Evolutionary conservation across 2,329 filamentous ascomycete species (phyloP), one percentile per base, ranked within the genome.

Genomic region (Fusarium falciforme): DNA sequence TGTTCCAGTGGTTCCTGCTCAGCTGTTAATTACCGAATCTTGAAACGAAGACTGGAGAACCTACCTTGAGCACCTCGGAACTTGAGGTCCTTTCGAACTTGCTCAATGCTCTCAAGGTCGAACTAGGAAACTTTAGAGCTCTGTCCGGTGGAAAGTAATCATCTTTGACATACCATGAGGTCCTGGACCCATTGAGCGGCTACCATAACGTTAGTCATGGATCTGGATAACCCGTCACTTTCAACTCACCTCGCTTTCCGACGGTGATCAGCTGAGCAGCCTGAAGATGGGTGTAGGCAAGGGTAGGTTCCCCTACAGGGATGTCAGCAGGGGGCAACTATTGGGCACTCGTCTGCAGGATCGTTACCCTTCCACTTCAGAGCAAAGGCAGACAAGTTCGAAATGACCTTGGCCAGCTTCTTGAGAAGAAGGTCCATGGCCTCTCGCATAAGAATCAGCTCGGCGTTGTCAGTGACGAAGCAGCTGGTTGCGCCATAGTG

Each of bases 1-100:
- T 1, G 93, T 94, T 62, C 93, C 91, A 0, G 93, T 95, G 14
- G 57, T 60, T 58, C 55, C 55, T 58, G 1, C 5, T 3, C 14
- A 31, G 20, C 4, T 14, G n/a, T 57, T 25, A 35, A 31, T 20
- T 22, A 25, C 11, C n/a, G 5, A 10, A 16, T 20, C n/a, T 20
- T 22, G 17, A 57, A 57, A 10, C n/a, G 8, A n/a, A 33, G 6
- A 11, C 5, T 8, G 3, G 31, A 22, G 20, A 4, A 22, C 20
- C 14, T 57, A 35, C 29, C 27, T 35, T 54, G 49, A 12, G 29
- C 29, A 33, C 49, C 49, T 33, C 49, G 29, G 49, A 54, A 54
- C 29, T 54, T 54, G 6, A 54, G 49, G 27, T 33, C 29, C 10
- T 54, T 33, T 54, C 49, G 49, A 29, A 54, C 49, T n/a, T 54